Evolutionary conservation across 768 basidiomycete genomes (phyloP), one percentile per base, ranked within the genome.

Genomic region (Hemileccinum impolitum): DNA sequence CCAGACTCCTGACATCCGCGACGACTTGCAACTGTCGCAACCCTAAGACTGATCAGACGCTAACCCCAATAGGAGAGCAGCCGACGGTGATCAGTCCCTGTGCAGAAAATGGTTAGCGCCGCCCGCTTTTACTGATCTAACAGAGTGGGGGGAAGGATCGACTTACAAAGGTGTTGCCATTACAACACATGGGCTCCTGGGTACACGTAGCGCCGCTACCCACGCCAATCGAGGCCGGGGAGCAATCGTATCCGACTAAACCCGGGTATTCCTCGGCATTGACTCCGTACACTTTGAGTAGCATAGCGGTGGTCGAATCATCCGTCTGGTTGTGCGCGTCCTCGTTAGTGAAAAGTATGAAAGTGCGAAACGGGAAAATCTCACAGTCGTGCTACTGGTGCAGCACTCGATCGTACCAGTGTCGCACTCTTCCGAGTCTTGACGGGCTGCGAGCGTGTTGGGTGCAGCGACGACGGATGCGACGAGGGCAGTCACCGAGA

Each of bases 121-220:
- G 15, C 2, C 13, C 10, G 4, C 0, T 3, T 13, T 18, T 2
- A 14, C 6, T 30, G 4, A 30, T 12, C 4, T 8, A 12, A 30
- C 28, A 30, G 28, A 1, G 19, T 17, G 3, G 10, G 3, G 31
- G 7, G 5, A 19, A 19, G 8, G 11, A 0, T 3, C 2, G 7
- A 23, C 57, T 54, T n/a, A 61, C 60, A 8, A 39, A 53, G 3
- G 12, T 23, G 8, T 61, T 51, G 4, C 30, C 39, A 4, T 34
- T 43, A 42, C 60, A 61, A 21, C 60, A 61, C 30, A 63, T 52
- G 0, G 61, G 18, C 38, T 63, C 43, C 23, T 48, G 35, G 11
- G 38, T 30, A 26, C 61, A 62, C 1, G 14, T 1, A 1, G 49
- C 26, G 8, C 46, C 55, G 1, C 17, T 43, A 7, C 47, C 57